phyloP scores from a whole-genome alignment of 2,329 filamentous ascomycete genomes.

The Colletotrichum euphorbiae region DNA sequence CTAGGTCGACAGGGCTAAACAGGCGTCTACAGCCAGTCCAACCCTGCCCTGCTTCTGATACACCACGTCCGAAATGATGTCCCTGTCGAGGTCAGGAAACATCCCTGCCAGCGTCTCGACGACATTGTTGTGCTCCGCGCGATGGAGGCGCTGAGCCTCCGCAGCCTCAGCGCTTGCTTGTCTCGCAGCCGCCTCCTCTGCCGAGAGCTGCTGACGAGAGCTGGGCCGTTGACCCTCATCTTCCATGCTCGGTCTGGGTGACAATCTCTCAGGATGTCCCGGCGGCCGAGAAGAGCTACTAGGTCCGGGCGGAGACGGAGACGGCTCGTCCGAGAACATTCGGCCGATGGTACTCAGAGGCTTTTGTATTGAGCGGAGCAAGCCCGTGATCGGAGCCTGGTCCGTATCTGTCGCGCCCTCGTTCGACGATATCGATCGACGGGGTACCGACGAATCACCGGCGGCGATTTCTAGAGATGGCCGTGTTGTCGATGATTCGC shows the following conservation, averaged over 20 bases:
- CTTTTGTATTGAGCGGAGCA: slow-evolving; percentile 90
- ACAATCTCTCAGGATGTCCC: slow-evolving; percentile 48
- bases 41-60: slow-evolving; percentile 94
- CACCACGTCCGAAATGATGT: slow-evolving; percentile 97
- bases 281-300: slow-evolving; percentile 53
- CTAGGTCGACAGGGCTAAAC: slow-evolving; percentile 73
- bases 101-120: slow-evolving; percentile 95
- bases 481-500: slow-evolving; percentile 58
- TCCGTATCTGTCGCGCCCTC: slow-evolving; percentile 65
- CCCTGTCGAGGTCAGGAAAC: slow-evolving; percentile 95
- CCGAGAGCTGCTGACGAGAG: slow-evolving; percentile 62
- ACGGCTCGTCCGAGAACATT: slow-evolving; percentile 83
- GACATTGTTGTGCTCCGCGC: slow-evolving; percentile 87
- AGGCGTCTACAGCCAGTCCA: slow-evolving; percentile 86
- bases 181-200: slow-evolving; percentile 87
- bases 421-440: slow-evolving; percentile 65
- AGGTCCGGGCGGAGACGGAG: slow-evolving; percentile 45
- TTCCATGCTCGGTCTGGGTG: slow-evolving; percentile 48
- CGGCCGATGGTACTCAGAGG: slow-evolving; percentile 92
- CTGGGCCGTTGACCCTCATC: slow-evolving; percentile 41
- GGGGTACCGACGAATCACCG: slow-evolving; percentile 55
- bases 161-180: slow-evolving; percentile 92
- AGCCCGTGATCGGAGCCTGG: slow-evolving; percentile 82
- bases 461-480: slow-evolving; percentile 39
- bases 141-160: slow-evolving; percentile 84